Base-by-base conservation (phyloP, 805 yeast species). In the Kluyveromyces aestuarii region DNA sequence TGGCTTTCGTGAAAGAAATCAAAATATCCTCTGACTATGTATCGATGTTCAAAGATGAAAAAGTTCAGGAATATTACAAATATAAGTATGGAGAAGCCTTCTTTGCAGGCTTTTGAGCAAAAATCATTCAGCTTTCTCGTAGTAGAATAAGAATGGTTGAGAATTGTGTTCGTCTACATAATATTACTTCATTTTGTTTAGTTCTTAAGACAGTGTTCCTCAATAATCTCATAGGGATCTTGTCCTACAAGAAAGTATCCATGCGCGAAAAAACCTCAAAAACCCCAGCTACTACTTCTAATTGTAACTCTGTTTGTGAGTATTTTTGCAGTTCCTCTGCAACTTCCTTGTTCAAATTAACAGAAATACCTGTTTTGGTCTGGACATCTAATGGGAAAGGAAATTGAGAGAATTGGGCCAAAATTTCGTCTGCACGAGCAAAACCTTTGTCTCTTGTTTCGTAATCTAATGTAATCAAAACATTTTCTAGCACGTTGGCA, bases 401-500 rank as follows among this genome's bases (percentile, higher is more conserved):
- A 69, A 72, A 88, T 57, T 87, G 93, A 40, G 95, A 76, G 61
- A 79, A 93, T 58, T 87, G 91, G 46, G 74, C 76, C 54, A 91
- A 73, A 42, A 93, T 68, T 63, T 91, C 98, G 61, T 93, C 98
- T n/a, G 96, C 96, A 61, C 96, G 78, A 4, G 86, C 80, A 66
- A 90, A 85, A 0, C 97, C 97, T 57, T 83, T 81, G 66, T 93
- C 99, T 58, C 98, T 80, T 55, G 81, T 85, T 57, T 88, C 96
- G 64, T 87, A 89, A 56, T 82, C 83, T 53, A 90, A 73, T 27
- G 82, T 74, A 41, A 81, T 72, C 50, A 90, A 73, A 3, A 88
- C 91, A 62, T 91, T 93, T 59, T 93, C 99, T 57, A 93, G 76
- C 11, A 93, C 99, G 64, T 89, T 93, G 40, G 97, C 99, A 27